Base-by-base conservation (phyloP, 2,329 filamentous ascomycete species). In the Penicillium olsonii region DNA sequence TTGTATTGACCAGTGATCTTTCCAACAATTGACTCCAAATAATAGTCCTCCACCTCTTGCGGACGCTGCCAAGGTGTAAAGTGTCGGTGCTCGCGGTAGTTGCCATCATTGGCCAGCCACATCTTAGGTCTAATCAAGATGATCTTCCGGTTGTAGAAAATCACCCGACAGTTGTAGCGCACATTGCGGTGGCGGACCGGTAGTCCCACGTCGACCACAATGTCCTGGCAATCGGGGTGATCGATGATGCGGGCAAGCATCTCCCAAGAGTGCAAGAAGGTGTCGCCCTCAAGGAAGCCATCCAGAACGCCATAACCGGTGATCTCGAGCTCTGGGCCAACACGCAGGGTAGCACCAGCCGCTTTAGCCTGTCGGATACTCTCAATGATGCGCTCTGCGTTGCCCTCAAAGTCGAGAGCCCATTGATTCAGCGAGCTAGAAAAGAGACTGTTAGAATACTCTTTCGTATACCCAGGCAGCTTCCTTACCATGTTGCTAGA, bases 121-220 rank as follows among this genome's bases (percentile, higher is more conserved):
- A 88, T 76, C 69, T 90, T 91, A 0, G 87, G 87, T 10, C 87
- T 77, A 49, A 94, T 86, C 50, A 87, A 75, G 15, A 91, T 70
- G 17, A 92, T 84, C 69, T 85, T 83, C 42, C 82, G 79, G 57
- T 91, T 81, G 42, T 84, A 76, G 52, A 76, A 75, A 53, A 88
- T 79, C n/a, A 87, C 75, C 6, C 87, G 76, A 57, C 82, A 83
- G 66, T 88, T 89, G 71, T 84, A 88, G 46, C 80, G 75, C 44
- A 81, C 75, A 60, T 84, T 83, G 35, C 81, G 71, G 64, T 88
- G 85, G 37, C 77, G 73, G 39, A 89, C 76, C 0, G 84, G 84
- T 73, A 84, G 75, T 42, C 45, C 45, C 18, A 48, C 45, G 8
- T 48, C 45, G 17, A 48, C 45, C 18, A 48, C 45, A 31, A 48